Evolutionary conservation across 169 alveolate species (phyloP).

Genomic region (Sarcocystis neurona): DNA sequence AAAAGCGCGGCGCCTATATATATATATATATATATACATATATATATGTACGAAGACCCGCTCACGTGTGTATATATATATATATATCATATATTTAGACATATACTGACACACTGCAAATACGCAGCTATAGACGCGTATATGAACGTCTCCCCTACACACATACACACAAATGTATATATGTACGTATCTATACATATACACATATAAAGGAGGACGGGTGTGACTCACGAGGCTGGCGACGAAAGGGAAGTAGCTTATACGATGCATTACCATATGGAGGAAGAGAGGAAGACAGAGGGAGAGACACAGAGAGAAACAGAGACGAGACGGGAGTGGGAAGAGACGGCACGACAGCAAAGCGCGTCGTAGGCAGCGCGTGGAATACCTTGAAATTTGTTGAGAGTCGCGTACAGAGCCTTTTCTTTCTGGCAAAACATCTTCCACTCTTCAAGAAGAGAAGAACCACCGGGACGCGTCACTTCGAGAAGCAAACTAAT

Average conservation of each 20-base stretch:
- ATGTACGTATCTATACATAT: too few species aligned
- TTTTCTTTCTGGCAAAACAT: constrained; percentile 94
- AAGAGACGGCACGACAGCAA: constrained; percentile 27
- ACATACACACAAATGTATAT: too few species aligned
- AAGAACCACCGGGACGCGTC: constrained; percentile 78
- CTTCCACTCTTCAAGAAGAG: constrained; percentile 92
- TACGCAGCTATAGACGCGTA: background rate
- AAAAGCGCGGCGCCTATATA: too few species aligned
- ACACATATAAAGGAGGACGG: background rate
- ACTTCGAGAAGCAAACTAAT: constrained; percentile 83
- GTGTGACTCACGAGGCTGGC: background rate
- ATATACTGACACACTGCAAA: background rate
- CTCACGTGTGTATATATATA: too few species aligned
- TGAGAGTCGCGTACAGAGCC: constrained; percentile 88
- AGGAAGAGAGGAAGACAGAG: background rate
- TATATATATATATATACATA: too few species aligned
- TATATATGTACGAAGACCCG: too few species aligned
- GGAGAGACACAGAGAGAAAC: background rate
- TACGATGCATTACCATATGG: too few species aligned
- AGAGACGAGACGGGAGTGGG: too few species aligned
- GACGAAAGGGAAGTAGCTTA: too few species aligned
- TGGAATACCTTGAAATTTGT: constrained; percentile 85
- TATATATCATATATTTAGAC: too few species aligned
- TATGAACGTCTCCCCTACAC: too few species aligned
- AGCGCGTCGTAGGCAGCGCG: background rate